Evolutionary conservation across 2,329 filamentous ascomycete species (phyloP).

Genomic region (Ophiostoma sp.): DNA sequence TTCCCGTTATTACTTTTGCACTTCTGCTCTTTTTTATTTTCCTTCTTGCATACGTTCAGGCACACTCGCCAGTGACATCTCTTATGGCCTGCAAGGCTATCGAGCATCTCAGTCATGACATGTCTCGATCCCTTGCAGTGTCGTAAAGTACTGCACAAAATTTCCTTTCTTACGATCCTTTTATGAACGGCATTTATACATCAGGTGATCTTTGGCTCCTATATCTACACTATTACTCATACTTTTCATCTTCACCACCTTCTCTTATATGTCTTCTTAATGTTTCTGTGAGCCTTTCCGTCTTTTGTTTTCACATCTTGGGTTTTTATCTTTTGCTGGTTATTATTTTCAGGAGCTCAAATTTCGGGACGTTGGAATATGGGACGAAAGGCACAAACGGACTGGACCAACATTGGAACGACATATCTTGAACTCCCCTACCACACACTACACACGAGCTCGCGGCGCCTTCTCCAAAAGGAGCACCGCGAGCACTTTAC

Average conservation of each 20-base stretch:
- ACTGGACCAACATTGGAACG: constrained; percentile 16
- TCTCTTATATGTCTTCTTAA: constrained; percentile 14
- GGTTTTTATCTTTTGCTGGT: not conserved
- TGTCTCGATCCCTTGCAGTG: not conserved
- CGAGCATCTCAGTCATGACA: not conserved
- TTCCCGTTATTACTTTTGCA: not conserved
- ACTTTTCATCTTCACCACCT: constrained; percentile 7
- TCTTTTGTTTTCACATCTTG: constrained; percentile 6
- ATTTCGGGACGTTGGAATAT: not conserved
- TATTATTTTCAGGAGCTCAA: not conserved
- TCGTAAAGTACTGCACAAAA: not conserved
- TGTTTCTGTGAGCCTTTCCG: not conserved
- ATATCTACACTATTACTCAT: constrained; percentile 21
- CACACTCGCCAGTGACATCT: not conserved
- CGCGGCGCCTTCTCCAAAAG: not conserved
- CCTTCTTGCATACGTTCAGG: not conserved
- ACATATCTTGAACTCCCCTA: not conserved
- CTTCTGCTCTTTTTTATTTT: constrained; percentile 11
- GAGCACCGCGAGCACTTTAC: not conserved
- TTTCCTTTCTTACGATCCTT: constrained; percentile 54
- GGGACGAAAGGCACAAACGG: constrained; percentile 10
- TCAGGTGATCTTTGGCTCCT: constrained; percentile 28
- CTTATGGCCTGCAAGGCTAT: not conserved
- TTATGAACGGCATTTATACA: constrained; percentile 37
- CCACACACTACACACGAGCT: not conserved